Base-by-base conservation (phyloP, 2,329 filamentous ascomycete species). In the Colletotrichum sojae region DNA sequence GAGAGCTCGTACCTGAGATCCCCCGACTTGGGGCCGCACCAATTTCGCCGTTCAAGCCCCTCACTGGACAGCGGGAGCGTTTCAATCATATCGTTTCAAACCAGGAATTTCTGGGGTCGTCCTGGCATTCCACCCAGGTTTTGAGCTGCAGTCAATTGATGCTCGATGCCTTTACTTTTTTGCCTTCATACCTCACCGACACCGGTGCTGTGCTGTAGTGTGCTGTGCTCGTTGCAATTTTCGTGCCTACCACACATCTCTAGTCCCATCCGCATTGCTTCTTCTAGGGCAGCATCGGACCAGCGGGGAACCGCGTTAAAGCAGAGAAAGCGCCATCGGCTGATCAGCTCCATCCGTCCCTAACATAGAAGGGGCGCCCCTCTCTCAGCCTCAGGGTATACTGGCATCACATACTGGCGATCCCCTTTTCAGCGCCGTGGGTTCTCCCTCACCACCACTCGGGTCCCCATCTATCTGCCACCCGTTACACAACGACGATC, bases 31-130 rank as follows among this genome's bases (percentile, higher is more conserved):
- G 59, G 40, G 60, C 51, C 51, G 49, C 61, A 59, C 40, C 40
- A 59, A 55, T 55, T 59, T 68, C 61, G 65, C 48, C 61, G 15
- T 64, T 36, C 61, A 64, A 64, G 65, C 54, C 58, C 54, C 43
- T 69, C 49, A 69, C 62, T 69, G 66, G 66, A 51, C 39, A 53
- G 51, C 43, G 31, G 62, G 20, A 57, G 49, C 67, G 55, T 70
- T 70, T 68, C 63, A 63, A 68, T 70, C 63, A 49, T 57, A 48
- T 68, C 63, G 63, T 70, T 70, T 63, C 67, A 67, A 66, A 55
- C 39, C 49, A 25, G 54, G 62, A 52, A 61, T 61, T 46, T n/a
- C 55, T 20, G 39, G 36, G 52, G 55, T 43, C n/a, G 51, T 36
- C 62, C 62, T 20, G 62, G 55, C 27, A 61, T 59, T 46, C 62